Evolutionary conservation across 805 yeast genomes (phyloP).

Genomic region (Starmerella roubikii): DNA sequence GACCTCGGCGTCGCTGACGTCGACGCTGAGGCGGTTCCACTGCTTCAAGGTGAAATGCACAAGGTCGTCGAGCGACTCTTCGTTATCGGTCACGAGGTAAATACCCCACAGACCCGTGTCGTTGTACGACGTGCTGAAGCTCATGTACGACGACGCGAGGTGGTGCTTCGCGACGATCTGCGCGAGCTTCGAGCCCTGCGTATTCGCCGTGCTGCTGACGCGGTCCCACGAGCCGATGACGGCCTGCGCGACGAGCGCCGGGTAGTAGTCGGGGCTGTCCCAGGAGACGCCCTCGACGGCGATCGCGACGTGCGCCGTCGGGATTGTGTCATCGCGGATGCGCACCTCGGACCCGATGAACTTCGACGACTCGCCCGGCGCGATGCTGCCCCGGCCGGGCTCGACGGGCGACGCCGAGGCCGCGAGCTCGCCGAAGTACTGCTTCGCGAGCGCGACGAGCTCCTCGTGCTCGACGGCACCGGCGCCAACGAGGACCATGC

Average conservation of each 20-base stretch:
- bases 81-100: slow-evolving; percentile 73
- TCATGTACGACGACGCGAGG: slow-evolving; percentile 87
- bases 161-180: slow-evolving; percentile 45
- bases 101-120: slow-evolving; percentile 98
- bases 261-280: slow-evolving; percentile 90
- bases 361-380: slow-evolving; percentile 53
- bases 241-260: slow-evolving; percentile 92
- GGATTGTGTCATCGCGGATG: slow-evolving; percentile 67
- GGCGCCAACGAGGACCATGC: slow-evolving; percentile 94
- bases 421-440: slow-evolving; percentile 45
- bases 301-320: slow-evolving; percentile 80
- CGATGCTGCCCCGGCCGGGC: slow-evolving; percentile 52
- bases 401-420: slow-evolving; percentile 41
- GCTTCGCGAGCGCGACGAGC: slow-evolving; percentile 61
- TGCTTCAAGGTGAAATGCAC: slow-evolving; percentile 67
- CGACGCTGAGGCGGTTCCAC: slow-evolving; percentile 75
- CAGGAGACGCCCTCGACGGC: slow-evolving; percentile 98
- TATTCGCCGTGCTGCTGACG: slow-evolving; percentile 67
- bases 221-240: slow-evolving; percentile 97
- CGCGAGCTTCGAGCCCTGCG: slow-evolving; percentile 77
- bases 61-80: slow-evolving; percentile 48
- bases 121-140: slow-evolving; percentile 91
- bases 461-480: slow-evolving; percentile 86
- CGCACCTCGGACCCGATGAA: slow-evolving; percentile 80
- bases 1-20: slow-evolving; percentile 76